Base-by-base conservation (phyloP, 2,329 filamentous ascomycete species). In the Ophiostoma ulmi region DNA sequence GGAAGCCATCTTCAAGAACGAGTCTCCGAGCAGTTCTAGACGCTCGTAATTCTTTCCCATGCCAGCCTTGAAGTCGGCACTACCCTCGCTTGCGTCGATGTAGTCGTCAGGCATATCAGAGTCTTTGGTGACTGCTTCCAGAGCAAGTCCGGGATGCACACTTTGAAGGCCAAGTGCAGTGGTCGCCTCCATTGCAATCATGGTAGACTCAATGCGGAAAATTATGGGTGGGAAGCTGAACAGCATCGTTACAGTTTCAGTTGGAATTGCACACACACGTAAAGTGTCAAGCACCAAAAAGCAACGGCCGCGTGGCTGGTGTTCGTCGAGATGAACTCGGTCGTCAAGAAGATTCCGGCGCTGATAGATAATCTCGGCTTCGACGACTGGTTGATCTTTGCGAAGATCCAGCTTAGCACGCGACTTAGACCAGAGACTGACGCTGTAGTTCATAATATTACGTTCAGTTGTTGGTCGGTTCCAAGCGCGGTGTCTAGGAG, bases 41-140 rank as follows among this genome's bases (percentile, higher is more conserved):
- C 95, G 87, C 78, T 99, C 95, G 76, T 99, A 99, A 75, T 98
- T 98, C 55, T 90, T 90, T 1, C 93, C 93, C 93, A 97, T 97
- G 2, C 93, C 94, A 67, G 86, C 83, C 75, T 93, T 91, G 66
- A 94, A 88, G 74, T 93, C 91, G 69, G 92, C 80, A 74, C 93
- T 91, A 69, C 90, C 86, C 44, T 85, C 82, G 58, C 90, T 87
- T 72, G 90, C 84, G 39, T 85, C 82, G 0, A 83, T 83, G 72
- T 92, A 86, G 52, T 97, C 92, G 8, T 91, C 90, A 0, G 88
- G 89, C 74, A 94, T 94, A 74, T 96, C 91, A 0, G 91, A 94
- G 76, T 97, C 92, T 77, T 99, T 97, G 0, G 95, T 99, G 71
- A 97, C 82, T 0, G 95, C 93, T 77, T 97, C 94, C 0, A 99